These are phyloP conservation scores for Bacidia rubella DNA, from an alignment of 495 filamentous ascomycete genomes.

Conservation along the genomic window DNA sequence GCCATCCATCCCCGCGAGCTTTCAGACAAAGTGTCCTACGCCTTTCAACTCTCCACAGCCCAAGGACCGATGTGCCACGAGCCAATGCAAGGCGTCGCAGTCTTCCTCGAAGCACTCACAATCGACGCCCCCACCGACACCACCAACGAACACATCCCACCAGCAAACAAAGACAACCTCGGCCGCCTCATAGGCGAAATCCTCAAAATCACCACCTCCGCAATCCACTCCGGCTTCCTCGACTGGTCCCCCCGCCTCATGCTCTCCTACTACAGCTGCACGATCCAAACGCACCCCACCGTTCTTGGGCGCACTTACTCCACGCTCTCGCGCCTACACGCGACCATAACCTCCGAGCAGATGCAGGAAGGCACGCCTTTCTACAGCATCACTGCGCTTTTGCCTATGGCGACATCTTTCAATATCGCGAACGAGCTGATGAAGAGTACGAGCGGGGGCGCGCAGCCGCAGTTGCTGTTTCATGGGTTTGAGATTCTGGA, in stretches of 20 bases:
- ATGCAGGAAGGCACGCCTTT: conserved; percentile 94
- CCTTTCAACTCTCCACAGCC: conserved; percentile 83
- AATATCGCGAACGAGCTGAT: conserved; percentile 93
- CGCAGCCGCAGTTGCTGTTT: conserved; percentile 86
- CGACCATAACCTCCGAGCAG: conserved; percentile 73
- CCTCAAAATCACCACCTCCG: conserved; percentile 71
- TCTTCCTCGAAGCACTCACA: conserved; percentile 73
- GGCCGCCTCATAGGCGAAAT: conserved; percentile 80
- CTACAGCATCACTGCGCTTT: conserved; percentile 75
- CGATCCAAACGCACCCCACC: conserved; percentile 92
- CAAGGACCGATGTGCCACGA: conserved; percentile 89
- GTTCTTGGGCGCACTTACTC: conserved; percentile 91
- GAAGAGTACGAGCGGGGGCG: conserved; percentile 80
- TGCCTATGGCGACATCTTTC: conserved; percentile 90
- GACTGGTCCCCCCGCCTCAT: conserved; percentile 91
- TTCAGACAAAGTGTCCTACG: conserved; percentile 79
- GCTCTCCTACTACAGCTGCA: conserved; percentile 96
- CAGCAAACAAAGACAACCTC: conserved; percentile 35
- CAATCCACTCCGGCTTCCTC: conserved; percentile 77
- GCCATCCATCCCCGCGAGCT: conserved; percentile 59
- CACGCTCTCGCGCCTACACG: conserved; percentile 80
- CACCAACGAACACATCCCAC: conserved; percentile 3
- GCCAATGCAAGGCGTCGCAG: conserved; percentile 83
- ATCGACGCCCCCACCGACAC: conserved; percentile 33
- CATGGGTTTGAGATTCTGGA: conserved; percentile 77